A percentile compares a stretch with the other conserved stretches of the same genome.
Conservation (phyloP, 192 early-diverging fungal genomes). For the Dissophora ornata region DNA sequence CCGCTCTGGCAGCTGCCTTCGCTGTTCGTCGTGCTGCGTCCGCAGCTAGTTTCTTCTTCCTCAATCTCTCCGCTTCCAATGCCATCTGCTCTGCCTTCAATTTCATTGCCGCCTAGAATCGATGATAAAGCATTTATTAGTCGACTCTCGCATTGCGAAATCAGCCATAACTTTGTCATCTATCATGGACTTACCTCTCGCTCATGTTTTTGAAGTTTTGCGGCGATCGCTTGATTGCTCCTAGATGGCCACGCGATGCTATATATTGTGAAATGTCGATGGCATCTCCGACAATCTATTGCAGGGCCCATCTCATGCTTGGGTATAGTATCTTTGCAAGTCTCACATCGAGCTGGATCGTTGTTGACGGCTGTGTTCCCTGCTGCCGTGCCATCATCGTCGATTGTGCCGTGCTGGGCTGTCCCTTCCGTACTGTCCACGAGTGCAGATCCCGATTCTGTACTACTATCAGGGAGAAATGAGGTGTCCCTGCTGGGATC, state of each 20-base stretch:
- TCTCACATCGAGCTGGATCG: background rate
- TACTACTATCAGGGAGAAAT: no score
- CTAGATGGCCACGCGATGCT: constrained; percentile 29
- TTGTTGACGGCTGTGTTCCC: background rate
- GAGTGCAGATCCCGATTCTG: no score
- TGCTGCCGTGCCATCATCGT: no score
- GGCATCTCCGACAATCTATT: constrained; percentile 22
- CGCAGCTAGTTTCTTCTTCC: constrained; percentile 11
- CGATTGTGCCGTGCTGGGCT: no score
- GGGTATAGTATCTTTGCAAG: constrained; percentile 12
- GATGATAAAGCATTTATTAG: no score
- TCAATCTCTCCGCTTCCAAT: constrained; percentile 9
- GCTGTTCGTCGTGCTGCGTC: constrained; percentile 10
- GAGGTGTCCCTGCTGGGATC: background rate
- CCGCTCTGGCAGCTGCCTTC: constrained; percentile 3
- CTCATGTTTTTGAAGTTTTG: background rate
- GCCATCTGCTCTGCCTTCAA: constrained; percentile 9
- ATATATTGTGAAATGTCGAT: constrained; percentile 31
- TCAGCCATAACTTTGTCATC: no score
- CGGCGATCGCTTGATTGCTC: constrained; percentile 9
- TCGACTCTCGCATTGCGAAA: no score
- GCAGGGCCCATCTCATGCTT: constrained; percentile 3
- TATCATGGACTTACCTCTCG: constrained; percentile 23
- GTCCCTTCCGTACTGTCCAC: no score
- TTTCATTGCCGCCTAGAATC: constrained; percentile 20